Percentiles rank a stretch among this genome's conserved stretches.
Evolutionary conservation across 192 early-diverging fungal genomes (phyloP).

Genomic region (Neocallimastix lanati): DNA sequence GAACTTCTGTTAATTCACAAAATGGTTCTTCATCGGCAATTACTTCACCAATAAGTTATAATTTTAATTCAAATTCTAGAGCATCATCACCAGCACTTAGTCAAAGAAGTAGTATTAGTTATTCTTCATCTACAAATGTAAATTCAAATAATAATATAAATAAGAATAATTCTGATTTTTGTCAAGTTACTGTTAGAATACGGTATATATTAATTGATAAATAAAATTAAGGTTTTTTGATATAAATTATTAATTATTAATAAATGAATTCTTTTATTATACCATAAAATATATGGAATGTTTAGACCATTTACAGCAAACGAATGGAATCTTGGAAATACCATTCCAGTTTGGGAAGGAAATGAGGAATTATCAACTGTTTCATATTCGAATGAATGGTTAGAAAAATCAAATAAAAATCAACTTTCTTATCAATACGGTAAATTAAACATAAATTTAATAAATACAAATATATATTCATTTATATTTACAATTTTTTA

Average conservation of each 20-base stretch:
- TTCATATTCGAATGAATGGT: neutral
- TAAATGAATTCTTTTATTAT: no score
- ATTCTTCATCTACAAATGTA: neutral
- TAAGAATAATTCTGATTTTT: neutral
- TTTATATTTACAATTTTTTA: no score
- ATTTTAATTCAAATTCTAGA: neutral
- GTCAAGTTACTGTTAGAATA: neutral
- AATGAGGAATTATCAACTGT: neutral
- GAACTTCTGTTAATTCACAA: neutral
- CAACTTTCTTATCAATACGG: neutral
- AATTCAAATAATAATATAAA: neutral
- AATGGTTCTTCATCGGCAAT: neutral
- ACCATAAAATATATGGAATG: no score
- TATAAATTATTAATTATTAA: no score
- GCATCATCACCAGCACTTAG: neutral
- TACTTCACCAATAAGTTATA: neutral
- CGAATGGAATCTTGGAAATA: neutral
- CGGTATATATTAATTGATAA: no score
- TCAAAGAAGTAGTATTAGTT: neutral
- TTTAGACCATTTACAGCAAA: neutral
- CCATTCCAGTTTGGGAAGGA: neutral
- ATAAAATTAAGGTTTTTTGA: no score
- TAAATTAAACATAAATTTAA: no score
- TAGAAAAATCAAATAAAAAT: neutral
- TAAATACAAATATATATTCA: no score